Base-by-base conservation (phyloP, 192 early-diverging fungal genomes). In the Rhizoclosmatium globosum region DNA sequence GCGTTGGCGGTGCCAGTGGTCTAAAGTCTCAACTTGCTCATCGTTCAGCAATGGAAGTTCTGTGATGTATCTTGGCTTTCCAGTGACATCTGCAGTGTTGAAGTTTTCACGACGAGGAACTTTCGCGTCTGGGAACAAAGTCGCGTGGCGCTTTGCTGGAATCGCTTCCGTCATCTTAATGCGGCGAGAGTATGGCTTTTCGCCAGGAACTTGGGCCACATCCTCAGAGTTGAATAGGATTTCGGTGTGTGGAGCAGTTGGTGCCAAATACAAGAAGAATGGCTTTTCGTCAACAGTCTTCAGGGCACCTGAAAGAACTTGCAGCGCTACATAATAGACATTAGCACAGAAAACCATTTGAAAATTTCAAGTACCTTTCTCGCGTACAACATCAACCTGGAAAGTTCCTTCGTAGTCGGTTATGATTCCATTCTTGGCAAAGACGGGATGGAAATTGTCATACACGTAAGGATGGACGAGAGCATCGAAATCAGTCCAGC, bases 401-500 rank as follows among this genome's bases (percentile, higher is more conserved):
- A 91, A 89, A 3, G 64, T 62, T 46, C 89, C 85, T 1, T 71
- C 69, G 67, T 89, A 87, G 41, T 73, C 58, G 38, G 88, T 57
- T 0, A 19, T 21, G 1, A 84, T 77, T 39, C 89, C 83, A 68
- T 93, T 90, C 19, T 59, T 83, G 3, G 91, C 80, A 80, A 92
- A 93, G 19, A 91, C 84, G 4, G 91, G 86, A 1, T 78, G 78
- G 53, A 84, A 84, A 46, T 86, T 90, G 7, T 88, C 82, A 71
- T 90, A 92, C 59, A 88, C 89, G 57, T 79, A 87, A 23, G 91
- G 92, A 44, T 83, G 78, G 15, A 93, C 85, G 9, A 92, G 64
- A 1, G 64, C 43, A 57, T 79, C 81, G 6, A 79, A 82, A 19
- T 58, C 50, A 69, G 85, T 66, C 76, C 79, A 87, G 41, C 83